Conservation (phyloP, 345 rosid genomes). For the Gossypioides kirkii region DNA sequence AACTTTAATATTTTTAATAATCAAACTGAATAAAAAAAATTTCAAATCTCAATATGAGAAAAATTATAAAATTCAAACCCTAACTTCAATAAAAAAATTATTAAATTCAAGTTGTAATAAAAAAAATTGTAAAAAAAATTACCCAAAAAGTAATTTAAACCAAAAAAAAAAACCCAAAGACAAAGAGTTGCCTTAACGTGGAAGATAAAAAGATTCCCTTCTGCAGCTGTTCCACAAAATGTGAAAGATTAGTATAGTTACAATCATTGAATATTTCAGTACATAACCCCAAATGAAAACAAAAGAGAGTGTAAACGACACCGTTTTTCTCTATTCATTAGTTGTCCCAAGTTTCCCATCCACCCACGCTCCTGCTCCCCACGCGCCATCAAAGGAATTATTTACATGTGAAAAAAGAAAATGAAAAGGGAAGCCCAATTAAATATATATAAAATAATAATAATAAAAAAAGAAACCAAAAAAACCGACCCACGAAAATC, state of each 20-base stretch:
- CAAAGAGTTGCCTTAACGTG: not conserved
- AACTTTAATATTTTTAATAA: too few species aligned
- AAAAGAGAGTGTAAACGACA: not conserved
- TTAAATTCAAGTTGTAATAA: too few species aligned
- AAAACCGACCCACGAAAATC: not conserved
- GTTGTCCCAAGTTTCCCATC: not conserved
- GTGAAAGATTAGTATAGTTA: not conserved
- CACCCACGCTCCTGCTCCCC: not conserved
- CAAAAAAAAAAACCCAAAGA: not conserved
- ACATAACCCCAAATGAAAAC: not conserved
- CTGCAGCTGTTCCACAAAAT: not conserved
- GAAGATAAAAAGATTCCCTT: not conserved
- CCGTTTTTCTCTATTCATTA: not conserved
- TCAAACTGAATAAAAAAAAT: too few species aligned
- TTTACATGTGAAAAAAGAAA: not conserved
- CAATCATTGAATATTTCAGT: not conserved
- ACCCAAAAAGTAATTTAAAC: too few species aligned
- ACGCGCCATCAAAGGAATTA: not conserved
- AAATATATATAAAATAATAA: not conserved
- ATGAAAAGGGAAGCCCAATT: not conserved
- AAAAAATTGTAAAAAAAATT: too few species aligned
- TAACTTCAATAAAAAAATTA: too few species aligned
- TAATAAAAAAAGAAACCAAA: not conserved
- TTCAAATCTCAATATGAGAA: too few species aligned
- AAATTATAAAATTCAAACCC: too few species aligned